phyloP scores from a whole-genome alignment of 331 rosid genomes.

The Erythrophleum ivorense region DNA sequence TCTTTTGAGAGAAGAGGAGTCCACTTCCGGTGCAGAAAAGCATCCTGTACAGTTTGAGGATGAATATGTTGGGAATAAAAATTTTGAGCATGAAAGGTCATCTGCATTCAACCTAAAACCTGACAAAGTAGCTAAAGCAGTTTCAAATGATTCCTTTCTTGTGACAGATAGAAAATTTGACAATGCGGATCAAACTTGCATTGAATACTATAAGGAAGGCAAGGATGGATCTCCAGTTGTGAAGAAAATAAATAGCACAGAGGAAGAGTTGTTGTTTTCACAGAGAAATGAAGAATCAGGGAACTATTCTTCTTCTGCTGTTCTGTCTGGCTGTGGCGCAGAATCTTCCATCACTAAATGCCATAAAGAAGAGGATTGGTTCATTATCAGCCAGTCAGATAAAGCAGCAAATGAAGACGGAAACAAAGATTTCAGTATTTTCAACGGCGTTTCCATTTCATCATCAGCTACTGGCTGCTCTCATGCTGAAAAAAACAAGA shows the following conservation, averaged over 20 bases:
- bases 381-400: slow-evolving; percentile 51
- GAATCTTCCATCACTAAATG: slow-evolving; percentile 54
- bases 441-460: slow-evolving; percentile 55
- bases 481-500: slow-evolving; percentile 59
- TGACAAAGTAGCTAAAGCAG: slow-evolving; percentile 43
- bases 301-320: slow-evolving; percentile 45
- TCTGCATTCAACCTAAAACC: slow-evolving; percentile 47
- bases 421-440: slow-evolving; percentile 51
- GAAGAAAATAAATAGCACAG: slow-evolving; percentile 53
- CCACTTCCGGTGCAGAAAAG: slow-evolving; percentile 48
- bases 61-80: slow-evolving; percentile 50
- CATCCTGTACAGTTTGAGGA: slow-evolving; percentile 50
- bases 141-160: slow-evolving; percentile 73
- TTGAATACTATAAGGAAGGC: slow-evolving; percentile 61
- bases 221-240: slow-evolving; percentile 44
- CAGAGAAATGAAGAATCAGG: slow-evolving; percentile 57
- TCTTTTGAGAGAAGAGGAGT: slow-evolving; percentile 76
- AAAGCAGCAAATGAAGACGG: slow-evolving; percentile 44
- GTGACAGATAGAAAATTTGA: slow-evolving; percentile 52
- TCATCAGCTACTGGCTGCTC: slow-evolving; percentile 45
- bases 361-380: slow-evolving; percentile 81
- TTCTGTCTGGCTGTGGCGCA: slow-evolving; percentile 41
- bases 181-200: slow-evolving; percentile 37
- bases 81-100: slow-evolving; percentile 52
- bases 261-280: slow-evolving; percentile 64